Evolutionary conservation across 306 rosid genomes (phyloP), one percentile per base, ranked within the genome.

Genomic region (Trifolium pratense): DNA sequence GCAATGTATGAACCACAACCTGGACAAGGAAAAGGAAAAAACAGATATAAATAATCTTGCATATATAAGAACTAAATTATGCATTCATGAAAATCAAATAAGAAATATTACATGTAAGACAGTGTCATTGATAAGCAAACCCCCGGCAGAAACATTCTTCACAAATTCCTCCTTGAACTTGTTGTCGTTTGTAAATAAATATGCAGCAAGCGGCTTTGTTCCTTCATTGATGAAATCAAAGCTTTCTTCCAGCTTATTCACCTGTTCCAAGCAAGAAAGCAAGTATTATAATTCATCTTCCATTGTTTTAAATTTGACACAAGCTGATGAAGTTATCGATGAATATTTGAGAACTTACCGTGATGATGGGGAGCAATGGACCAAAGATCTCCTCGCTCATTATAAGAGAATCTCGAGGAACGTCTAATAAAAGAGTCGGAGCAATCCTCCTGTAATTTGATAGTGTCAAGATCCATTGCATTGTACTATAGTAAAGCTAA

Each of bases 341-440:
- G 21, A 49, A 49, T 49, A 49, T 49, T 42, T 42, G 15, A 12
- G n/a, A 12, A 42, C 15, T 11, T 88, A 93, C 98, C 81, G 90
- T 89, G 80, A 93, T 3, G 80, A 93, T 87, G 48, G 98, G 97
- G 80, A 93, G 96, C 84, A 93, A 78, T 45, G 98, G 98, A 75
- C 97, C 98, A 73, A 93, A 93, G 45, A 93, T 93, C 74, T 93
- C 98, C 63, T 93, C 98, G 6, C 34, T 73, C 98, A 93, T 91
- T 66, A 93, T 81, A 78, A 85, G 49, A 55, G 97, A 89, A 81
- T 93, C 92, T 55, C 9, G 84, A 1, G 98, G 96, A 46, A 80
- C 97, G 60, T 93, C 96, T 62, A 93, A 82, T 80, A 93, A 82
- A 84, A 93, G 15, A 76, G 98, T 91, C 8, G 98, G 98, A 79